These are phyloP conservation scores for Aspergillus japonicus DNA, from an alignment of 2,329 filamentous ascomycete species.

Conservation along the genomic window DNA sequence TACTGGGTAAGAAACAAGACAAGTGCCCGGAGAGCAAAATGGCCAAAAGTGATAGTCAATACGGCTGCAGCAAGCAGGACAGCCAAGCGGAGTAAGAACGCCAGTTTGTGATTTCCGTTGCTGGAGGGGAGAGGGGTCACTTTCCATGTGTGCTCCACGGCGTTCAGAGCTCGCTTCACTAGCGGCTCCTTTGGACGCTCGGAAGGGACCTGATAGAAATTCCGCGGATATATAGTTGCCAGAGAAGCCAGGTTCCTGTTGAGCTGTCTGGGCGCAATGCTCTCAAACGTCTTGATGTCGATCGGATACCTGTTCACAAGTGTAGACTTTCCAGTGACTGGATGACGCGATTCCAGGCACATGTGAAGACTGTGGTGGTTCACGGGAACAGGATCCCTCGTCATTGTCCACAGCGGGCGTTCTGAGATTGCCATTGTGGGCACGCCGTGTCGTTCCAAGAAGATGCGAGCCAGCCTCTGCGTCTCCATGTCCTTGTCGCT, in stretches of 20 bases:
- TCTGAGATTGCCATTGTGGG: conserved; percentile 48
- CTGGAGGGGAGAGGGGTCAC: conserved; percentile 25
- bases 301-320: conserved; percentile 45
- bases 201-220: conserved; percentile 20
- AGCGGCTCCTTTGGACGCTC: conserved; percentile 12
- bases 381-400: conserved; percentile 35
- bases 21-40: conserved; percentile 28
- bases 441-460: conserved; percentile 45
- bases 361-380: conserved; percentile 45
- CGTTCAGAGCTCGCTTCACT: conserved; percentile 18
- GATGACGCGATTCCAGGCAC: conserved; percentile 42
- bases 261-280: conserved; percentile 47
- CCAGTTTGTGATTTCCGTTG: conserved; percentile 22
- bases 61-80: conserved; percentile 28
- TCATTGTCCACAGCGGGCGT: conserved; percentile 41
- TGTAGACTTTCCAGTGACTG: conserved; percentile 32
- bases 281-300: conserved; percentile 49
- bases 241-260: conserved; percentile 49
- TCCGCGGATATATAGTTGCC: conserved; percentile 32
- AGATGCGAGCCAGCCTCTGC: conserved; percentile 35
- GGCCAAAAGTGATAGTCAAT: conserved; percentile 32
- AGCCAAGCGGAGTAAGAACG: conserved; percentile 29
- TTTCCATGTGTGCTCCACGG: conserved; percentile 27
- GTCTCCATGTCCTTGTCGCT: conserved; percentile 27
- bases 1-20: conserved; percentile 27